Percentiles rank a stretch among this genome's conserved stretches.
Evolutionary conservation across 306 rosid species (phyloP).

Genomic region (Arachis hypogaea): DNA sequence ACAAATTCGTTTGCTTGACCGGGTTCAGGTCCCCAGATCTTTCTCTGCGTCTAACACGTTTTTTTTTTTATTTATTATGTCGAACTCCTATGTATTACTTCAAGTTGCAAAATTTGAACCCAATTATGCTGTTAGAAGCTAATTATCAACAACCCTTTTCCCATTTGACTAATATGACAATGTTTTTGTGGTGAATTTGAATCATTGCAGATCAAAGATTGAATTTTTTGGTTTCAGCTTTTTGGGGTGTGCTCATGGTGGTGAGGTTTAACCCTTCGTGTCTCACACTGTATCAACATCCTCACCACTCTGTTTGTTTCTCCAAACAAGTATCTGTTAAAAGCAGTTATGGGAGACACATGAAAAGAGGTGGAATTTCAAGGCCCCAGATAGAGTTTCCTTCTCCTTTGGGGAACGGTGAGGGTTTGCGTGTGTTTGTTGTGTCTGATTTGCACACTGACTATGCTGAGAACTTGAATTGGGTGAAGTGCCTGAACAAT

Average conservation of each 20-base stretch:
- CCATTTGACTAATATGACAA: constrained; percentile 18
- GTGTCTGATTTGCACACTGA: constrained; percentile 88
- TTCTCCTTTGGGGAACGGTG: constrained; percentile 46
- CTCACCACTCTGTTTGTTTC: constrained; percentile 40
- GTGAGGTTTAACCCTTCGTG: constrained; percentile 49
- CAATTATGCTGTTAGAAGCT: constrained; percentile 18
- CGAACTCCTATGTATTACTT: constrained; percentile 12
- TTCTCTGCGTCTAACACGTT: not conserved
- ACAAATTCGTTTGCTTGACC: not conserved
- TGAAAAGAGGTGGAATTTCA: constrained; percentile 43
- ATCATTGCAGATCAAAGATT: constrained; percentile 42
- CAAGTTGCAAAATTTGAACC: constrained; percentile 14
- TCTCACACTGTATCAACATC: constrained; percentile 43
- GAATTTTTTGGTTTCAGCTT: constrained; percentile 9
- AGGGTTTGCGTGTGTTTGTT: constrained; percentile 68
- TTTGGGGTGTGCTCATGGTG: constrained; percentile 47
- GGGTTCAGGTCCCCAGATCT: not conserved
- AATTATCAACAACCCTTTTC: constrained; percentile 17
- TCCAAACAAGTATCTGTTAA: constrained; percentile 42
- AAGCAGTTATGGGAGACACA: constrained; percentile 39
- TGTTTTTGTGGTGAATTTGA: constrained; percentile 36
- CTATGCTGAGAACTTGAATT: constrained; percentile 77
- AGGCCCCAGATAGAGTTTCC: constrained; percentile 54
- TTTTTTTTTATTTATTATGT: not conserved
- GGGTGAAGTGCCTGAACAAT: constrained; percentile 63